Percentiles rank a stretch among this genome's conserved stretches.
phyloP scores from a whole-genome alignment of 108 stramenopile genomes.

The Bacterosira constricta region DNA sequence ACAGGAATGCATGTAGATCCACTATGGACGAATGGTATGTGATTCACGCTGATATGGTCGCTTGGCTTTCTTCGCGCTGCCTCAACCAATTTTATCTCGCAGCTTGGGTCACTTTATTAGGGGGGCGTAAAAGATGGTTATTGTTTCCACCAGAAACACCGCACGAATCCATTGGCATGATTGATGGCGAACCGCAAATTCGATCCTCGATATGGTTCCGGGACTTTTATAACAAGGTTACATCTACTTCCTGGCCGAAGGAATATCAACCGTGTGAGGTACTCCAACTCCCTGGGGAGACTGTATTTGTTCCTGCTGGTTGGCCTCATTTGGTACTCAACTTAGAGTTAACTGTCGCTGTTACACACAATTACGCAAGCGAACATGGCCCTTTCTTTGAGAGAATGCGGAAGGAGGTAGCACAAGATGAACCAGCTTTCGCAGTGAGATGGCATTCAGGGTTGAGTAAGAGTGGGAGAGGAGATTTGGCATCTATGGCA shows the following conservation, averaged over 20 bases:
- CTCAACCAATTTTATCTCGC: no score
- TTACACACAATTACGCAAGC: conserved; percentile 88
- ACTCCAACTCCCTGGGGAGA: conserved; percentile 82
- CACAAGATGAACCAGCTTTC: conserved; percentile 66
- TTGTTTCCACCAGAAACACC: conserved; percentile 79
- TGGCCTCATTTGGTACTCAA: conserved; percentile 90
- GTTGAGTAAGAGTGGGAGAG: conserved; percentile 32
- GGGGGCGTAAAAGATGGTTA: conserved; percentile 84
- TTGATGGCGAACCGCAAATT: conserved; percentile 64
- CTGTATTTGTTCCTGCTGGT: conserved; percentile 85
- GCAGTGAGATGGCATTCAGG: conserved; percentile 41
- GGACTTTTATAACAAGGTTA: conserved; percentile 58
- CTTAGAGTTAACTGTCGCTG: conserved; percentile 75
- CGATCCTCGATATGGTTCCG: conserved; percentile 76
- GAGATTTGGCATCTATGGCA: conserved; percentile 14
- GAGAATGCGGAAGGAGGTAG: conserved; percentile 50
- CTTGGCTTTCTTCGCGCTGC: no score
- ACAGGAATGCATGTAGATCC: conserved; percentile 89
- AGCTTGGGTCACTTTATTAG: conserved; percentile 84
- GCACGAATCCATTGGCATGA: conserved; percentile 58
- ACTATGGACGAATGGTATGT: conserved; percentile 77
- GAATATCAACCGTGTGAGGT: conserved; percentile 65
- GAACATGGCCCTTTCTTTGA: conserved; percentile 66
- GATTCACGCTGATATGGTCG: no score
- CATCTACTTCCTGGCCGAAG: conserved; percentile 40